These are phyloP conservation scores for Penicillium waksmanii DNA, from an alignment of 495 filamentous ascomycete species.

Conservation along the genomic window DNA sequence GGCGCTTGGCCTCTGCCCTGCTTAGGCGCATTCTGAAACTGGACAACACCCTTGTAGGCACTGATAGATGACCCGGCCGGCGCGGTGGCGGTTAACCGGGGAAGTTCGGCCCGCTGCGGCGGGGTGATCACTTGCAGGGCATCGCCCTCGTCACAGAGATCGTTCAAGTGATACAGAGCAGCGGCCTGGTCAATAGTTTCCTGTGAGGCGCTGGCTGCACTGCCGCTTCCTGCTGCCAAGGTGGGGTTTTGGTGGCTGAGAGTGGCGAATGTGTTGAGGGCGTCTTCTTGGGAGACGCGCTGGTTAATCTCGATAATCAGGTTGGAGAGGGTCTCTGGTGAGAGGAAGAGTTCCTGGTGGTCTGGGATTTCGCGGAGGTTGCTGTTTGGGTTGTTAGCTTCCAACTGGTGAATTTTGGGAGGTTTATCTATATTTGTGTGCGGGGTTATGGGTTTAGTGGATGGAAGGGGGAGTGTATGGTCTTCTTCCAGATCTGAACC, in stretches of 20 bases:
- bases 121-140: slow-evolving; percentile 58
- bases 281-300: slow-evolving; percentile 55
- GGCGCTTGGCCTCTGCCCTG: slow-evolving; percentile 17
- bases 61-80: slow-evolving; percentile 13
- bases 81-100: slow-evolving; percentile 32
- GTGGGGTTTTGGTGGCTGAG: slow-evolving; percentile 27
- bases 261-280: slow-evolving; percentile 32
- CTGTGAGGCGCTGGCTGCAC: slow-evolving; percentile 20
- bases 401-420: slow-evolving; percentile 2
- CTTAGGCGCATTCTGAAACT: slow-evolving; percentile 30
- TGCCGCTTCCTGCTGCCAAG: slow-evolving; percentile 30
- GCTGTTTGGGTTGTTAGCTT: slow-evolving; percentile 48
- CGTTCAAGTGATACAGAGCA: slow-evolving; percentile 74
- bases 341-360: slow-evolving; percentile 93
- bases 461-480: not conserved
- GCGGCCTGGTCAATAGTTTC: slow-evolving; percentile 64
- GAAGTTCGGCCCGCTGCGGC: slow-evolving; percentile 33
- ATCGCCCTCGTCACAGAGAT: slow-evolving; percentile 67
- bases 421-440: not conserved
- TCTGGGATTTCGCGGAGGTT: slow-evolving; percentile 87
- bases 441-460: not conserved
- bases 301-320: slow-evolving; percentile 90
- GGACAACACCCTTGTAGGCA: slow-evolving; percentile 39
- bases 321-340: slow-evolving; percentile 72
- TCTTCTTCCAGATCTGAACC: not conserved